phyloP scores from a whole-genome alignment of 2,329 filamentous ascomycete genomes.

The Geosmithia putterillii region DNA sequence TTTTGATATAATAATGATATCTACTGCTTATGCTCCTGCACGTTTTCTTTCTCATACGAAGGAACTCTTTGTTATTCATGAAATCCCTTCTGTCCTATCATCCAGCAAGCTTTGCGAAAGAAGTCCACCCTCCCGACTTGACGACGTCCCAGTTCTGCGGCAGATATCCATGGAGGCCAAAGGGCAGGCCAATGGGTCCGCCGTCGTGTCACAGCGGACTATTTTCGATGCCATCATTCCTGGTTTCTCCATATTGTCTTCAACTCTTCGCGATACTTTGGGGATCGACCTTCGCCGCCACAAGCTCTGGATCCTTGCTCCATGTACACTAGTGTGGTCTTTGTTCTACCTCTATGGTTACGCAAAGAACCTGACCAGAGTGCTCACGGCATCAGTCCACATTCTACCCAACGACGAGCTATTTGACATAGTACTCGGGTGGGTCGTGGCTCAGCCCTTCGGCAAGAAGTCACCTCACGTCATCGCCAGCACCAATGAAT shows the following conservation, averaged over 20 bases:
- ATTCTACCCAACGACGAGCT: constrained; percentile 59
- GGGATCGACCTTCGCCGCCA: constrained; percentile 51
- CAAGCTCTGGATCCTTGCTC: constrained; percentile 41
- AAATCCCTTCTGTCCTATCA: too few species aligned
- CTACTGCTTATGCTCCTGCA: too few species aligned
- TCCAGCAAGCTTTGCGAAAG: too few species aligned
- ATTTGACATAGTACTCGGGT: constrained; percentile 60
- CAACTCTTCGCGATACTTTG: constrained; percentile 40
- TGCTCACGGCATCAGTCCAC: constrained; percentile 54
- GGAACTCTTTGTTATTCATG: too few species aligned
- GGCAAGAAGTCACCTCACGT: constrained; percentile 47
- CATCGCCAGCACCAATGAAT: constrained; percentile 49
- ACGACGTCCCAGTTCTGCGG: too few species aligned
- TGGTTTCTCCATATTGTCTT: constrained; percentile 48
- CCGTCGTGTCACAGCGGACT: constrained; percentile 7
- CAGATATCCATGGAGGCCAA: neutral
- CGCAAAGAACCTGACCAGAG: constrained; percentile 30
- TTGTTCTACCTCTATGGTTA: constrained; percentile 40
- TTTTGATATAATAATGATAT: too few species aligned
- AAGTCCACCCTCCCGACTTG: too few species aligned
- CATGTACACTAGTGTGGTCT: constrained; percentile 34
- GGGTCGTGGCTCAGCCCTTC: constrained; percentile 53
- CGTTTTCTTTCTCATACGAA: too few species aligned
- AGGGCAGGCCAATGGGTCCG: neutral
- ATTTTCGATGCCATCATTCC: constrained; percentile 54